Evolutionary conservation across 108 stramenopile genomes (phyloP), one percentile per base, ranked within the genome.

Genomic region (Cyclotella atomus): DNA sequence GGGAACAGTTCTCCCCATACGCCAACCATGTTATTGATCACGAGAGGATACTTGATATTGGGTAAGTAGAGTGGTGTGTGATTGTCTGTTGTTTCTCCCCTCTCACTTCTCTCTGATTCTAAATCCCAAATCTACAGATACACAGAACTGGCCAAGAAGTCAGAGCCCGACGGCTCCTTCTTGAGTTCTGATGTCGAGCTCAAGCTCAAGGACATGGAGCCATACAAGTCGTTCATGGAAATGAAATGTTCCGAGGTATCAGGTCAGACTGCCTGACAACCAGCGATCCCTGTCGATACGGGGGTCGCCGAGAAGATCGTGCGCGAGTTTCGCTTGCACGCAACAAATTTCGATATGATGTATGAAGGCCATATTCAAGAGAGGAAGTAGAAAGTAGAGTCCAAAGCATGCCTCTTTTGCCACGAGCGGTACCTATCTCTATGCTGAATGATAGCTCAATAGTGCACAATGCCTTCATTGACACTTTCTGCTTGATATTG

Each of bases 41-140:
- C 19, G 76, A 77, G 65, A 19, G 76, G 20, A 77, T 77, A 27
- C 70, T 76, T 41, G 75, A 76, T 49, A 70, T 76, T 20, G 75
- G n/a, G 38, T 41, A 41, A 41, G 38, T 41, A 7, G 12, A 41
- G 12, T n/a, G n/a, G n/a, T n/a, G n/a, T n/a, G n/a, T n/a, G n/a
- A n/a, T n/a, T n/a, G n/a, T n/a, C n/a, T n/a, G n/a, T n/a, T n/a
- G n/a, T n/a, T n/a, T n/a, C n/a, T n/a, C n/a, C n/a, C n/a, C n/a
- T n/a, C n/a, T n/a, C 38, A 41, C 7, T 41, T 12, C 38, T 41
- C 9, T 12, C 38, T 41, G 38, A 41, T 7, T 41, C 38, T 41
- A 41, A 41, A 12, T 41, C 7, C 38, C n/a, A n/a, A n/a, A n/a
- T n/a, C n/a, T n/a, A n/a, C n/a, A n/a, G 75, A 15, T 76, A 54